Percentiles rank a stretch among this genome's conserved stretches.
Evolutionary conservation across 345 rosid genomes (phyloP).

Genomic region (Combretum micranthum): DNA sequence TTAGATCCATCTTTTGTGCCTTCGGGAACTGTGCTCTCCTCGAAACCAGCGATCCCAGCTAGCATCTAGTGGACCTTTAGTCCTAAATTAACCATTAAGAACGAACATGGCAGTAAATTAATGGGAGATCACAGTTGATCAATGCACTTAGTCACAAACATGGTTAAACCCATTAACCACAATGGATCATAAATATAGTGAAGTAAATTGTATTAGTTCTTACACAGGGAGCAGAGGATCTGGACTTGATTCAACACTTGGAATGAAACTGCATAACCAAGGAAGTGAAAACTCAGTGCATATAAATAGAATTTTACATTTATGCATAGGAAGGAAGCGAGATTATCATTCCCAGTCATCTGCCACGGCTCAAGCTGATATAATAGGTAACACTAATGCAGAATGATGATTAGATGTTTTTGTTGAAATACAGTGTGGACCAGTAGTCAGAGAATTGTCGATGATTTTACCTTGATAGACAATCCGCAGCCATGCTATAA

Average conservation of each 20-base stretch:
- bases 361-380: too few species aligned
- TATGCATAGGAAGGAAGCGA: too few species aligned
- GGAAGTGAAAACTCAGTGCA: neutral
- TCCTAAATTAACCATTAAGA: slow-evolving; percentile 11
- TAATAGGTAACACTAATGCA: too few species aligned
- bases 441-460: too few species aligned
- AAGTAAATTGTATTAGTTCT: slow-evolving; percentile 3
- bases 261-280: slow-evolving; percentile 15
- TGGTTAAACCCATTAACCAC: too few species aligned
- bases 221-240: slow-evolving; percentile 41
- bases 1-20: slow-evolving; percentile 33
- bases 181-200: neutral
- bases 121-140: too few species aligned
- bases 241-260: slow-evolving; percentile 29
- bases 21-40: slow-evolving; percentile 22
- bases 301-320: neutral
- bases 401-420: too few species aligned
- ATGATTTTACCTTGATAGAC: too few species aligned
- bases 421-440: too few species aligned
- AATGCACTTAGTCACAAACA: too few species aligned
- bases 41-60: slow-evolving; percentile 45
- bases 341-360: too few species aligned
- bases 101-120: neutral
- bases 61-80: slow-evolving; percentile 18
- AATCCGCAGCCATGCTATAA: too few species aligned